Evolutionary conservation across 2,329 filamentous ascomycete genomes (phyloP).

Genomic region (Sphaerulina musiva): DNA sequence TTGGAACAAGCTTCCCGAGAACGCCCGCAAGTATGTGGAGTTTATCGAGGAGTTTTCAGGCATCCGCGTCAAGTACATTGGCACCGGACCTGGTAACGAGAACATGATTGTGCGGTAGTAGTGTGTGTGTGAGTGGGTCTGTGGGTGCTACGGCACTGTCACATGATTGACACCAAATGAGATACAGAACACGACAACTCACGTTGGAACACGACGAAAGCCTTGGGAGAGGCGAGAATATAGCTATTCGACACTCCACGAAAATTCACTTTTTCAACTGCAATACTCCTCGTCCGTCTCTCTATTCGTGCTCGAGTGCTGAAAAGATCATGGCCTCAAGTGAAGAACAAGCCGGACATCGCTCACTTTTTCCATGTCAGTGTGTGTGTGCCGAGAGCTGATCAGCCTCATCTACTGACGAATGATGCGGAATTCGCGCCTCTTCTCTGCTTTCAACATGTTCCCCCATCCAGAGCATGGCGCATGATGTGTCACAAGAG

Average conservation of each 20-base stretch:
- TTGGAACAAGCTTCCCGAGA: constrained; percentile 57
- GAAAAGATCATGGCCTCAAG: neutral
- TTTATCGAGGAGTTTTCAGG: constrained; percentile 62
- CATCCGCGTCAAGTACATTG: constrained; percentile 59
- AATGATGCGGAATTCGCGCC: neutral
- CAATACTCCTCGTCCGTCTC: neutral
- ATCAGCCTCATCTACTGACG: neutral
- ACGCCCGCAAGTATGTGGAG: constrained; percentile 60
- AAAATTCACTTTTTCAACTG: neutral
- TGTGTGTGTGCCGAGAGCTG: neutral
- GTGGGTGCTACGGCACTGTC: neutral
- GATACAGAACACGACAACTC: neutral
- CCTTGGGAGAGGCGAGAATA: constrained; percentile 4
- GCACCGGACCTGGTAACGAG: constrained; percentile 59
- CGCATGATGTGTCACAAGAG: neutral
- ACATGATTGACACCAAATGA: neutral
- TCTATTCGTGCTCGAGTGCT: neutral
- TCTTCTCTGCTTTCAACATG: neutral
- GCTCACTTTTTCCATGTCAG: no score
- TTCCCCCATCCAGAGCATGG: no score
- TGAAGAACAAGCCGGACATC: no score
- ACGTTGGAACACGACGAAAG: neutral
- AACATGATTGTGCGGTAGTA: constrained; percentile 53
- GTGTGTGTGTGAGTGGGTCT: neutral
- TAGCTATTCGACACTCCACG: neutral